Conservation (phyloP, 768 basidiomycete species). For the Boletus reticuloceps region DNA sequence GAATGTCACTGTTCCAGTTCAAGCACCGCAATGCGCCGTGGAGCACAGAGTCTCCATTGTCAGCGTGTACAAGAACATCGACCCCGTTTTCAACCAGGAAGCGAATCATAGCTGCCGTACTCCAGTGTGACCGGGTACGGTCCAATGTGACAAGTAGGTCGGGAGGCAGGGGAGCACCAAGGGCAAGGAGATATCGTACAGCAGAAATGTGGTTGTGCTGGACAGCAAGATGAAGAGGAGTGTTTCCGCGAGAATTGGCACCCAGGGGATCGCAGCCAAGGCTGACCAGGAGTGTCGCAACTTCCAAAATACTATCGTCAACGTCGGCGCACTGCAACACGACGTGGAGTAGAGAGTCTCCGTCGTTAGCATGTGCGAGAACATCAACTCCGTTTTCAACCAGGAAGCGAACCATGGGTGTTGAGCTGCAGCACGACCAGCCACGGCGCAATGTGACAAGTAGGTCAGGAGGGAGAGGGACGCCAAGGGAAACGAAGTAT, state of each 20-base stretch:
- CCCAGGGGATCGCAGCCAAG: not conserved
- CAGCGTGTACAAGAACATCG: not conserved
- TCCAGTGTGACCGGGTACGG: too few species aligned
- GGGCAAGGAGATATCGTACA: not conserved
- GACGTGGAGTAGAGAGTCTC: not conserved
- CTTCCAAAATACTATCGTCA: not conserved
- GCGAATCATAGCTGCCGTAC: too few species aligned
- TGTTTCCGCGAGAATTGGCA: not conserved
- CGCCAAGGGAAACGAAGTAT: not conserved
- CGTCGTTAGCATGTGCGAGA: not conserved
- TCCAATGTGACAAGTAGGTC: not conserved
- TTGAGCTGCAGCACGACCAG: not conserved
- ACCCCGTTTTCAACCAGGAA: not conserved
- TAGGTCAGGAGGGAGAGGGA: not conserved
- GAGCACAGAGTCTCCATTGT: not conserved
- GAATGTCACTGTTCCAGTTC: not conserved
- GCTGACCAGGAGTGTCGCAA: not conserved
- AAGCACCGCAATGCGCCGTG: not conserved
- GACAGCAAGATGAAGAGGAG: not conserved
- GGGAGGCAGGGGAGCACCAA: not conserved
- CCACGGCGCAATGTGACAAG: not conserved
- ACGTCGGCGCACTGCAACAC: not conserved
- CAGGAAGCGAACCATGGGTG: not conserved
- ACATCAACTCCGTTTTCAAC: not conserved
- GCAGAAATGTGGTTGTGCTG: not conserved